Evolutionary conservation across 306 rosid genomes (phyloP), one percentile per base, ranked within the genome.

Genomic region (Pueraria montana): DNA sequence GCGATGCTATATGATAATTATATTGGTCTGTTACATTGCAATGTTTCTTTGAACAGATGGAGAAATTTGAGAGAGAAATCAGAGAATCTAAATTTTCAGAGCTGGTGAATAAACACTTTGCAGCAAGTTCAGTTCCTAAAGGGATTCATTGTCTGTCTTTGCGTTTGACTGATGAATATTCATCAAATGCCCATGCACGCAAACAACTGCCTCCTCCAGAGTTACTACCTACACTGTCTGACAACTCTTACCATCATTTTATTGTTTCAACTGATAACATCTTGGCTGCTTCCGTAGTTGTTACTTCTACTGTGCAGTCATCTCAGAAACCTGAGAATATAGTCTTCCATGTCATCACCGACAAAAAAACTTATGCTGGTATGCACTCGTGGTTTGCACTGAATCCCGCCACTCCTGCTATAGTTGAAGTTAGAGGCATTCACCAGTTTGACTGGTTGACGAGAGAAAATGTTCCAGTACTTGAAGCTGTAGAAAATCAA

Each of bases 351-450:
- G 87, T 96, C 88, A 94, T 96, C 80, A 96, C 99, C 1, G 99
- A 96, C 87, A 96, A 94, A 87, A 96, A 96, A 84, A 96, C 99
- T 36, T 96, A 94, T 18, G 96, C 97, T 17, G 98, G 97, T 72
- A 96, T 96, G 99, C 99, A 94, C 92, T 96, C 99, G 38, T 96
- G 99, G 99, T 96, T 96, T 90, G 98, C 99, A 12, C 82, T 96
- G 74, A 96, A 96, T 82, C 91, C 99, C n/a, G 84, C 80, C 74
- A 83, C 90, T 80, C 99, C 99, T 66, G 98, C 99, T 55, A 87
- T 94, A 78, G 93, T 96, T 83, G 99, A 96, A 88, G 97, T 96
- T 87, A 96, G 87, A 87, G 94, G 99, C 13, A 74, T 96, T 84
- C 99, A 96, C 90, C 99, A 96, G 79, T 96, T 96, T 84, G 98